Evolutionary conservation across 2,329 filamentous ascomycete genomes (phyloP).

Genomic region (Phialophora verrucosa): DNA sequence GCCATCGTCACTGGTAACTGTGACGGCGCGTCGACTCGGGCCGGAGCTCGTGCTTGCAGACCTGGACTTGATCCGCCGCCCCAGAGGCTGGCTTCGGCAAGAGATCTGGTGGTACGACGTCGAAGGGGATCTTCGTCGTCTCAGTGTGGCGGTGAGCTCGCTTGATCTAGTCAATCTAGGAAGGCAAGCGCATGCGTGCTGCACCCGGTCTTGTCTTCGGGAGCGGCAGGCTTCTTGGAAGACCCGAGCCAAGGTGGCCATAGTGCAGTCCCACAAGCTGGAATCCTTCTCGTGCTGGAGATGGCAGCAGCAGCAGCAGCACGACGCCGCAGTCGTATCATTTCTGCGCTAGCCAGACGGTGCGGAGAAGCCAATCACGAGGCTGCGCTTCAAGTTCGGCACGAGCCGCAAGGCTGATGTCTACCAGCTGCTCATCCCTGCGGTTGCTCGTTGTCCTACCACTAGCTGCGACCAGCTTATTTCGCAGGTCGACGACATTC

Average conservation of each 20-base stretch:
- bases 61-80: background rate
- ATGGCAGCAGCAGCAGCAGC: background rate
- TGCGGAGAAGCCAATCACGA: slow-evolving; percentile 1
- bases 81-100: background rate
- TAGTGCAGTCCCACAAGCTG: slow-evolving; percentile 7
- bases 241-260: slow-evolving; percentile 33
- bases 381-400: slow-evolving; percentile 9
- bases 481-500: background rate
- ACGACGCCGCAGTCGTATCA: background rate
- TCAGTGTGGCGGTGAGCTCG: background rate
- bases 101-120: background rate
- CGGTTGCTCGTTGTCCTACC: background rate
- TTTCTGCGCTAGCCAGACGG: background rate
- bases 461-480: slow-evolving; percentile 7
- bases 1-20: slow-evolving; percentile 85
- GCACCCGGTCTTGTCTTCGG: slow-evolving; percentile 5
- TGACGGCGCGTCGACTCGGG: slow-evolving; percentile 71
- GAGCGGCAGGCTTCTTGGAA: slow-evolving; percentile 37
- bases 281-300: background rate
- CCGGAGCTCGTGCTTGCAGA: slow-evolving; percentile 36
- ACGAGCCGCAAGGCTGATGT: slow-evolving; percentile 11
- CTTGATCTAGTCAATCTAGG: background rate
- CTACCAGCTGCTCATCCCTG: background rate
- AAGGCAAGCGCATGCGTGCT: slow-evolving; percentile 3
- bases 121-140: background rate